Evolutionary conservation across 805 yeast genomes (phyloP).

Genomic region (Starmerella riodocensis): DNA sequence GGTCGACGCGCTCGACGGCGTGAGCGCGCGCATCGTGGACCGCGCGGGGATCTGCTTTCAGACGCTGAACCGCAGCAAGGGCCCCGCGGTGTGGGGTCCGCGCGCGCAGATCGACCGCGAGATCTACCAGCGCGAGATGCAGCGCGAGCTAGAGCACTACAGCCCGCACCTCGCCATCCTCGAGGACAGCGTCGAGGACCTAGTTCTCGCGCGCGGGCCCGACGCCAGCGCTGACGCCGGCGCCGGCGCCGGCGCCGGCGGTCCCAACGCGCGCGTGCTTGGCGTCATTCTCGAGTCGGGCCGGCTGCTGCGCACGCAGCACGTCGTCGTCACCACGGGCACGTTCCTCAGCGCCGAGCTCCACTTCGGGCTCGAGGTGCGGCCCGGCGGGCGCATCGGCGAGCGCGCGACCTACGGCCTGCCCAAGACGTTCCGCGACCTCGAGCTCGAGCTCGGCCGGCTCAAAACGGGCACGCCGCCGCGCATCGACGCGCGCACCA

Average conservation of each 20-base stretch:
- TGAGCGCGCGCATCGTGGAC: constrained; percentile 76
- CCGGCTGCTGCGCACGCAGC: constrained; percentile 40
- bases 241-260: constrained; percentile 15
- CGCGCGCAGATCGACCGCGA: constrained; percentile 89
- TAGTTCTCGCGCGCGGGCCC: constrained; percentile 39
- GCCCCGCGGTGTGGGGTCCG: constrained; percentile 98
- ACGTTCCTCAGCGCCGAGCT: constrained; percentile 91
- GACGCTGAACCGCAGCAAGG: constrained; percentile 70
- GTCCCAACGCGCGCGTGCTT: constrained; percentile 30
- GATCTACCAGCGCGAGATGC: constrained; percentile 72
- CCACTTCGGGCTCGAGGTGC: constrained; percentile 68
- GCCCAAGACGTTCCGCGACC: constrained; percentile 57
- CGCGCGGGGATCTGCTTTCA: constrained; percentile 86
- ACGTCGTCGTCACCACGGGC: constrained; percentile 86
- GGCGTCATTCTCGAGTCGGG: constrained; percentile 73
- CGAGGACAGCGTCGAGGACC: constrained; percentile 74
- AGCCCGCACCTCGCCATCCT: constrained; percentile 46
- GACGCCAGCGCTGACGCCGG: background rate
- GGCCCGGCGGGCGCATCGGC: constrained; percentile 88
- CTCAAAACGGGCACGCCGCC: constrained; percentile 98
- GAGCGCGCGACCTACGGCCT: constrained; percentile 86
- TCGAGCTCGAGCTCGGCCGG: constrained; percentile 76
- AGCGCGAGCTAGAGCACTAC: constrained; percentile 38
- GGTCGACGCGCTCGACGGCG: constrained; percentile 94
- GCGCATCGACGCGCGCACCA: constrained; percentile 57